Conservation (phyloP, 2,329 filamentous ascomycete genomes). For the Coniochaeta hoffmannii region DNA sequence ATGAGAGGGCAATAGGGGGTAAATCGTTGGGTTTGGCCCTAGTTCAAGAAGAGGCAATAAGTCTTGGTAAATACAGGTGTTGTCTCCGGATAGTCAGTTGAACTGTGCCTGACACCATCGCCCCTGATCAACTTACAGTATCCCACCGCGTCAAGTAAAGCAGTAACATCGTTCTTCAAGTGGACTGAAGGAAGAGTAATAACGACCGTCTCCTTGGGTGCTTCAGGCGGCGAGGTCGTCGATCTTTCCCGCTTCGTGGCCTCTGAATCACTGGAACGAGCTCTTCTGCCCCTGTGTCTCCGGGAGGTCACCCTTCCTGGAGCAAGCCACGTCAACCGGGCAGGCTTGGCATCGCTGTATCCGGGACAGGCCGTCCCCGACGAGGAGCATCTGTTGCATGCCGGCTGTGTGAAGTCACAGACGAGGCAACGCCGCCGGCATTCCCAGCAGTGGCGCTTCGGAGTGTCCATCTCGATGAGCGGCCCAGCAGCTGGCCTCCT, state of each 20-base stretch:
- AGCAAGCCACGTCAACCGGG: slow-evolving; percentile 2
- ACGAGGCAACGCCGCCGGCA: slow-evolving; percentile 4
- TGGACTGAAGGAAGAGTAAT: background rate
- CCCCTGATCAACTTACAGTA: slow-evolving; percentile 1
- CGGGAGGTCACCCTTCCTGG: slow-evolving; percentile 1
- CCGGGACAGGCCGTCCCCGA: slow-evolving; percentile 3
- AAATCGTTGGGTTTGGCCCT: slow-evolving; percentile 2
- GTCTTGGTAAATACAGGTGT: slow-evolving; percentile 5
- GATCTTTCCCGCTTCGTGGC: background rate
- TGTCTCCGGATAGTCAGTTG: background rate
- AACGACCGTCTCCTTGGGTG: background rate
- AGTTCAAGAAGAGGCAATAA: slow-evolving; percentile 1
- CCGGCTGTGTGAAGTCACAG: slow-evolving; percentile 2
- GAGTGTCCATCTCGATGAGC: background rate
- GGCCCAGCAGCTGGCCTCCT: background rate
- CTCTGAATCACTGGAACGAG: background rate
- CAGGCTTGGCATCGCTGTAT: slow-evolving; percentile 3
- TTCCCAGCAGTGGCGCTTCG: slow-evolving; percentile 4
- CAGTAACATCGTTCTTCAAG: background rate
- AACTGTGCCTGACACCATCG: background rate
- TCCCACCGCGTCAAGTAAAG: background rate
- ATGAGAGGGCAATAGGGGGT: background rate
- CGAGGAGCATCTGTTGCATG: slow-evolving; percentile 3
- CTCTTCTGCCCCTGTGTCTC: background rate
- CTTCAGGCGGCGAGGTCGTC: background rate